Conservation (phyloP, 306 rosid species). For the Phaseolus lunatus region DNA sequence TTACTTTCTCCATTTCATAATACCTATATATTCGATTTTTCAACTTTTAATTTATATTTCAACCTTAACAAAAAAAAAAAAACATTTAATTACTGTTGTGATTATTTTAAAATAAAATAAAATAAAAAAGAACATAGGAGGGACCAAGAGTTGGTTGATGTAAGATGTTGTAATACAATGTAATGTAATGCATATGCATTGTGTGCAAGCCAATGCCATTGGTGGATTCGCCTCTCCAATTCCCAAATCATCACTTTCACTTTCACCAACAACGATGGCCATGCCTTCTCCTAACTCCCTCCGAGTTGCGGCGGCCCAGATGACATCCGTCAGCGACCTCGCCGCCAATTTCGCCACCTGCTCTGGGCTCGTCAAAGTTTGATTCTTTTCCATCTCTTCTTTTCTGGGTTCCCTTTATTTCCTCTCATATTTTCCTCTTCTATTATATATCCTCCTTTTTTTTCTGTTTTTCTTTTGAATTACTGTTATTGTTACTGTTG, state of each 20-base stretch:
- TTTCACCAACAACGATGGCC: not conserved
- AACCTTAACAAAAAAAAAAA: too few species aligned
- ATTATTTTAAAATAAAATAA: too few species aligned
- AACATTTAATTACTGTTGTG: too few species aligned
- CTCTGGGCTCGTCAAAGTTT: constrained; percentile 80
- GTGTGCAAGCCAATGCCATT: not conserved
- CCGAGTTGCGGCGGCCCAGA: constrained; percentile 95
- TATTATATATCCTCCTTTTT: not conserved
- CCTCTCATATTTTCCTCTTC: not conserved
- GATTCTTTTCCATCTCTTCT: not conserved
- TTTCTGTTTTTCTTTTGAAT: not conserved
- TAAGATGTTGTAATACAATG: not conserved
- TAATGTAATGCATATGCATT: constrained; percentile 1
- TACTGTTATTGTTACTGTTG: not conserved
- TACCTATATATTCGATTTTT: too few species aligned
- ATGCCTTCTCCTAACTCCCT: constrained; percentile 68
- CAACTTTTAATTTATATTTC: too few species aligned
- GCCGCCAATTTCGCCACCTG: constrained; percentile 77
- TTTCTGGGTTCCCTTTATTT: not conserved
- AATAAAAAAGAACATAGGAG: not conserved
- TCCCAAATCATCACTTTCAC: not conserved
- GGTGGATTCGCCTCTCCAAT: not conserved
- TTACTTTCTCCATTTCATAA: too few species aligned
- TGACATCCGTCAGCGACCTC: constrained; percentile 86
- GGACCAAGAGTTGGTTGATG: not conserved